Percentiles rank a stretch among this genome's conserved stretches.
phyloP scores from a whole-genome alignment of 352 stramenopile species.

The Phytophthora kernoviae region DNA sequence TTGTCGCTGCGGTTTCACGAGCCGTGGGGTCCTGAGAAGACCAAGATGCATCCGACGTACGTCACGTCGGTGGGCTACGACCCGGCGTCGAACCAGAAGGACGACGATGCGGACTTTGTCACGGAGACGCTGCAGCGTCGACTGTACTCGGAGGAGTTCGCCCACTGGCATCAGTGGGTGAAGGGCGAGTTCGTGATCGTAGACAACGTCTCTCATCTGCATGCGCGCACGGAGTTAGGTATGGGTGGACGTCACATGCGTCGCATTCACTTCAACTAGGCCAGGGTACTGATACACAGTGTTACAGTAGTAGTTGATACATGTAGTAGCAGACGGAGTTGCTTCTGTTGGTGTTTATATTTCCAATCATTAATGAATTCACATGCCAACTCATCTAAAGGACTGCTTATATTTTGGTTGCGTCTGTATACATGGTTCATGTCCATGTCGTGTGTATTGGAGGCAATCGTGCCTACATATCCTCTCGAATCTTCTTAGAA shows the following conservation, averaged over 20 bases:
- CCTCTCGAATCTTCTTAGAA: constrained; percentile 22
- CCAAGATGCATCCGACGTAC: constrained; percentile 33
- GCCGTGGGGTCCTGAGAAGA: constrained; percentile 26
- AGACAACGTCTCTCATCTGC: constrained; percentile 22
- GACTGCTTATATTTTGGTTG: constrained; percentile 26
- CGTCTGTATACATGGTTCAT: constrained; percentile 6
- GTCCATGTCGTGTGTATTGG: constrained; percentile 21
- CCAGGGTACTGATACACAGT: too few relatives aligned
- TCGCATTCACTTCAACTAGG: constrained; percentile 26
- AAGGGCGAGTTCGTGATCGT: constrained; percentile 30
- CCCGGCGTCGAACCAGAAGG: constrained; percentile 16
- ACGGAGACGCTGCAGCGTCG: constrained; percentile 16
- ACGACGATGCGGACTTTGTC: constrained; percentile 21
- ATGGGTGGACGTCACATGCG: constrained; percentile 25
- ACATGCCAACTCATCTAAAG: constrained; percentile 2
- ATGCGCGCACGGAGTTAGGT: constrained; percentile 15
- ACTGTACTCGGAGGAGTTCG: constrained; percentile 24
- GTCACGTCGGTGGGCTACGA: constrained; percentile 23
- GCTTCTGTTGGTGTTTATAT: background rate
- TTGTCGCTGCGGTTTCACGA: constrained; percentile 19
- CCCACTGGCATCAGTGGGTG: constrained; percentile 16
- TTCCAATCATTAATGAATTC: too few relatives aligned
- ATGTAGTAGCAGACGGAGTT: background rate
- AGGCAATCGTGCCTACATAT: constrained; percentile 5
- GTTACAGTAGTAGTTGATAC: too few relatives aligned